Conservation (phyloP, 1,139 yeast genomes). For the Hemisphaericaspora lyxosophila region DNA sequence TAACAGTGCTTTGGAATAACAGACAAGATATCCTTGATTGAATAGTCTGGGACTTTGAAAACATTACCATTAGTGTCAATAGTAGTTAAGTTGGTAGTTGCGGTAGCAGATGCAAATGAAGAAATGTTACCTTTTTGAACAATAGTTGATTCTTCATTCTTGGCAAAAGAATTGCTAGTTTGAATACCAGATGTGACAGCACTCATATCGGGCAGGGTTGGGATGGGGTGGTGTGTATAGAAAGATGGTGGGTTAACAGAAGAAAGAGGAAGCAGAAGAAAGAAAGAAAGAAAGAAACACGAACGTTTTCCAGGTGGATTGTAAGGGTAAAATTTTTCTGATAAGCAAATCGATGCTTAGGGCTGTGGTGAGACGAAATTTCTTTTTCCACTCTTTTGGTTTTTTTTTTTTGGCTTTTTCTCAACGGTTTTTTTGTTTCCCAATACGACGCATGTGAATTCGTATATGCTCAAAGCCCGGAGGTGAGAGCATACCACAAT, state of each 20-base stretch:
- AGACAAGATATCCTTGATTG: conserved; percentile 69
- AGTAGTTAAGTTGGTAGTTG: conserved; percentile 36
- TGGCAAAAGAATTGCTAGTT: conserved; percentile 5
- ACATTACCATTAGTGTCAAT: conserved; percentile 62
- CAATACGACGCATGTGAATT: too few relatives aligned
- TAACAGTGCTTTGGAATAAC: conserved; percentile 78
- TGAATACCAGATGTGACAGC: conserved; percentile 14
- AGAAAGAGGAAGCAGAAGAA: conserved; percentile 6
- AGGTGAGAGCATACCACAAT: too few relatives aligned
- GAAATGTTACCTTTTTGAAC: conserved; percentile 30
- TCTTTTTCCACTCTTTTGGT: not conserved
- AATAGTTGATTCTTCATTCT: conserved; percentile 4
- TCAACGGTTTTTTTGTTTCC: not conserved
- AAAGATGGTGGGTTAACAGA: conserved; percentile 5
- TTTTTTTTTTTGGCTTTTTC: not conserved
- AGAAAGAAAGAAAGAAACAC: not conserved
- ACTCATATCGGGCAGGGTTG: conserved; percentile 14
- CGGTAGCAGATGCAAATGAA: conserved; percentile 15
- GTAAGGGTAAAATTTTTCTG: not conserved
- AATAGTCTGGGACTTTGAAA: conserved; percentile 70
- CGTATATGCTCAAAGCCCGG: too few relatives aligned
- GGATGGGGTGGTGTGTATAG: not conserved
- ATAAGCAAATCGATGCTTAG: not conserved
- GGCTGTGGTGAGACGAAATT: not conserved
- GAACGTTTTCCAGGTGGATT: not conserved